phyloP scores from a whole-genome alignment of 441 rosid species.

The Raphanus hybrid region DNA sequence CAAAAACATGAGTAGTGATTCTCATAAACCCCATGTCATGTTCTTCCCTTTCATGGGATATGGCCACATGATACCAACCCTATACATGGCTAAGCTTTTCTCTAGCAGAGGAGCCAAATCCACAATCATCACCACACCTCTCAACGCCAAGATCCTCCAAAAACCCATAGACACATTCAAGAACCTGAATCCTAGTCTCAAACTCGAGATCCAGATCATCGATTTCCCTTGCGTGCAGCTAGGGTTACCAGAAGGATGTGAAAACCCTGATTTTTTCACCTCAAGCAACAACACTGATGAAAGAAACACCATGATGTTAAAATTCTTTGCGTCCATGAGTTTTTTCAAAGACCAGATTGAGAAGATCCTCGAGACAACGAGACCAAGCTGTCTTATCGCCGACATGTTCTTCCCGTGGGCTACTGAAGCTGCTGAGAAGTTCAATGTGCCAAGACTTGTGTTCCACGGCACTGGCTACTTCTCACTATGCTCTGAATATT shows the following conservation, averaged over 20 bases:
- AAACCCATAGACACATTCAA: conserved; percentile 38
- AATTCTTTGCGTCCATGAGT: background rate
- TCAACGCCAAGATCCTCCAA: conserved; percentile 41
- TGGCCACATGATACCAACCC: conserved; percentile 53
- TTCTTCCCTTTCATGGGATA: conserved; percentile 59
- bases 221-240: conserved; percentile 49
- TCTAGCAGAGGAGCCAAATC: conserved; percentile 41
- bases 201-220: conserved; percentile 42
- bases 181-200: conserved; percentile 27
- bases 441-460: background rate
- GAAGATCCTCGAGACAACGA: background rate
- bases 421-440: background rate
- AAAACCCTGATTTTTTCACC: conserved; percentile 39
- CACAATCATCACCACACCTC: conserved; percentile 54
- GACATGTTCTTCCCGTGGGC: conserved; percentile 4
- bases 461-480: background rate
- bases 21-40: conserved; percentile 41
- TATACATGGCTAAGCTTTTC: conserved; percentile 53
- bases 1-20: background rate
- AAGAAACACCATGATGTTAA: background rate
- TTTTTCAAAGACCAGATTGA: background rate
- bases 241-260: conserved; percentile 59
- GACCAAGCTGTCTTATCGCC: background rate
- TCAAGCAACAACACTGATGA: background rate
- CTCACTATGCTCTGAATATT: background rate